phyloP scores from a whole-genome alignment of 2,329 filamentous ascomycete genomes.

The Xylariaceae sp. region DNA sequence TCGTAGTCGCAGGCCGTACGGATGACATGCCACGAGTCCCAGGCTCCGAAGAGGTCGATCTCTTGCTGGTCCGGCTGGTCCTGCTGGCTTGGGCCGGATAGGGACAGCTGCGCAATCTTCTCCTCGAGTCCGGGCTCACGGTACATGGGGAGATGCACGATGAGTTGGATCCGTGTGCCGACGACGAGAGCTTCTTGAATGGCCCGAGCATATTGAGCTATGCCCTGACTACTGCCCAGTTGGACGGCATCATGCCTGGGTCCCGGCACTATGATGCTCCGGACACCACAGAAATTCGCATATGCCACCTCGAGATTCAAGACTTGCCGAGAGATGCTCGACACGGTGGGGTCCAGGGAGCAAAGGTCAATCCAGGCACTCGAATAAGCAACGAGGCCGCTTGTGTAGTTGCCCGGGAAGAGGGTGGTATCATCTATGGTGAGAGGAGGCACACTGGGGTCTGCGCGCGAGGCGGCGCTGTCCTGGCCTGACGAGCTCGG shows the following conservation, averaged over 20 bases:
- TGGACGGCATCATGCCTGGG: conserved; percentile 58
- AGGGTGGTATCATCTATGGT: conserved; percentile 73
- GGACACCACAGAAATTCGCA: conserved; percentile 87
- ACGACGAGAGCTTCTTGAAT: conserved; percentile 72
- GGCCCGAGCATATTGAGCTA: conserved; percentile 73
- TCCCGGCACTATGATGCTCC: conserved; percentile 73
- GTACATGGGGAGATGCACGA: conserved; percentile 79
- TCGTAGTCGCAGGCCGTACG: conserved; percentile 81
- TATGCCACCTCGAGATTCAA: conserved; percentile 88
- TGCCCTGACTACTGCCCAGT: conserved; percentile 39
- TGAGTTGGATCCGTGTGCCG: conserved; percentile 68
- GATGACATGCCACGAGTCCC: conserved; percentile 92
- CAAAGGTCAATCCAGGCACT: conserved; percentile 91
- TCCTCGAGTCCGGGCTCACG: conserved; percentile 57
- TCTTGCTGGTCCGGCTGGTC: conserved; percentile 37
- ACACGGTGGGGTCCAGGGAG: conserved; percentile 73
- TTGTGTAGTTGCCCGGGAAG: conserved; percentile 59
- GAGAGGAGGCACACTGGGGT: conserved; percentile 58
- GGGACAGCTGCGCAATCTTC: conserved; percentile 43
- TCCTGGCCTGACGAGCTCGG: conserved; percentile 37
- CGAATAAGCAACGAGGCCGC: conserved; percentile 68
- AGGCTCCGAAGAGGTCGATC: conserved; percentile 67
- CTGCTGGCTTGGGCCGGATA: conserved; percentile 25
- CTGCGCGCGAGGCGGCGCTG: conserved; percentile 39
- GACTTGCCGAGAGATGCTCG: conserved; percentile 81